phyloP scores from a whole-genome alignment of 371 early-diverging fungal genomes.

The Batkoa obscura region DNA sequence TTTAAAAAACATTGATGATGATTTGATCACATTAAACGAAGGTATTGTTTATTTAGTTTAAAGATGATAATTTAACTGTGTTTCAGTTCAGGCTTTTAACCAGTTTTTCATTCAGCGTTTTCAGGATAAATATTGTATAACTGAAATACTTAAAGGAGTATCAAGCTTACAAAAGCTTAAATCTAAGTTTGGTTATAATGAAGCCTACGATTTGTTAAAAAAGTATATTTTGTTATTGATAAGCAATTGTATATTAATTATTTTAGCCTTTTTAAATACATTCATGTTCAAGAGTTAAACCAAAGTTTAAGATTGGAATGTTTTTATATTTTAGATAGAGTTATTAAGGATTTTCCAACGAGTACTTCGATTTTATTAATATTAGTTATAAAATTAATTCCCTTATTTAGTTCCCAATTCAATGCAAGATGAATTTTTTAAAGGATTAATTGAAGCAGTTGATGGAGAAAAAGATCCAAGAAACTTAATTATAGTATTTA shows the following conservation, averaged over 20 bases:
- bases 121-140: conserved; percentile 7
- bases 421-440: conserved; percentile 43
- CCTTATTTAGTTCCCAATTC: conserved; percentile 12
- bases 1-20: conserved; percentile 4
- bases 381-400: not conserved
- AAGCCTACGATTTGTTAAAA: not conserved
- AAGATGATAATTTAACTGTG: not conserved
- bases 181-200: not conserved
- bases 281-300: conserved; percentile 31
- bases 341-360: not conserved
- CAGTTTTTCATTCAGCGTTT: not conserved
- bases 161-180: not conserved
- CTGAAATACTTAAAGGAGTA: not conserved
- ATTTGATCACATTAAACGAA: conserved; percentile 6
- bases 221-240: not conserved
- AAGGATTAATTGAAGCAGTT: conserved; percentile 67
- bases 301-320: conserved; percentile 8
- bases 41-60: not conserved
- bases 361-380: not conserved
- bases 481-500: conserved; percentile 72
- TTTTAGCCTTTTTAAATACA: conserved; percentile 25
- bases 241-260: not conserved
- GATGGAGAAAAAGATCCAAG: conserved; percentile 98
- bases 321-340: conserved; percentile 1
- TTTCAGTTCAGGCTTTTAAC: not conserved